phyloP scores from a whole-genome alignment of 2,329 filamentous ascomycete species.

The Coniochaeta hoffmannii region DNA sequence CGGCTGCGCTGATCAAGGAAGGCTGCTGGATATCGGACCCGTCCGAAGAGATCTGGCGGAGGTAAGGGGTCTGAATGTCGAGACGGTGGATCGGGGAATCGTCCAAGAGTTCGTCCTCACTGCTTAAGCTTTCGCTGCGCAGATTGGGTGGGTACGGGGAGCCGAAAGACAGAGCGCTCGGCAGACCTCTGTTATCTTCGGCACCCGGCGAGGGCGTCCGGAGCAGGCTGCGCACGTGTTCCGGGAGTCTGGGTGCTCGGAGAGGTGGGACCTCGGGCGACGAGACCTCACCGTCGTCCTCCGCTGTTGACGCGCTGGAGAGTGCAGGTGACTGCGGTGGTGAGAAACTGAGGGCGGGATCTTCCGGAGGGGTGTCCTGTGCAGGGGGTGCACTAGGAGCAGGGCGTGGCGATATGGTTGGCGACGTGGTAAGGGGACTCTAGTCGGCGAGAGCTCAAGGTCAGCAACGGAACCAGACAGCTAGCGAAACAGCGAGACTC shows the following conservation, averaged over 20 bases:
- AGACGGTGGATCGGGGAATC: constrained; percentile 55
- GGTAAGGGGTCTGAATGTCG: constrained; percentile 54
- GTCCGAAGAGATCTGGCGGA: constrained; percentile 46
- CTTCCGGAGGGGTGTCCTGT: constrained; percentile 45
- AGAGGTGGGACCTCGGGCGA: constrained; percentile 49
- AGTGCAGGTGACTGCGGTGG: constrained; percentile 44
- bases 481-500: constrained; percentile 5
- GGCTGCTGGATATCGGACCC: constrained; percentile 27
- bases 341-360: constrained; percentile 19
- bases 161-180: constrained; percentile 58
- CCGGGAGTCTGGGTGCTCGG: constrained; percentile 49
- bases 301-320: constrained; percentile 54
- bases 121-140: constrained; percentile 46
- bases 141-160: constrained; percentile 70
- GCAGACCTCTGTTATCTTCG: constrained; percentile 20
- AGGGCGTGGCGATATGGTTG: constrained; percentile 37
- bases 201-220: constrained; percentile 40
- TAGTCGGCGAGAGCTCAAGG: constrained; percentile 4
- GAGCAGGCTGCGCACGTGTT: constrained; percentile 46
- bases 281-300: constrained; percentile 50
- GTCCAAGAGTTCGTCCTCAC: constrained; percentile 43
- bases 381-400: constrained; percentile 50
- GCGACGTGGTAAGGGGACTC: constrained; percentile 48
- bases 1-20: constrained; percentile 44
- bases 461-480: not conserved